Evolutionary conservation across 768 basidiomycete genomes (phyloP), one percentile per base, ranked within the genome.

Genomic region (Mycena olivaceomarginata): DNA sequence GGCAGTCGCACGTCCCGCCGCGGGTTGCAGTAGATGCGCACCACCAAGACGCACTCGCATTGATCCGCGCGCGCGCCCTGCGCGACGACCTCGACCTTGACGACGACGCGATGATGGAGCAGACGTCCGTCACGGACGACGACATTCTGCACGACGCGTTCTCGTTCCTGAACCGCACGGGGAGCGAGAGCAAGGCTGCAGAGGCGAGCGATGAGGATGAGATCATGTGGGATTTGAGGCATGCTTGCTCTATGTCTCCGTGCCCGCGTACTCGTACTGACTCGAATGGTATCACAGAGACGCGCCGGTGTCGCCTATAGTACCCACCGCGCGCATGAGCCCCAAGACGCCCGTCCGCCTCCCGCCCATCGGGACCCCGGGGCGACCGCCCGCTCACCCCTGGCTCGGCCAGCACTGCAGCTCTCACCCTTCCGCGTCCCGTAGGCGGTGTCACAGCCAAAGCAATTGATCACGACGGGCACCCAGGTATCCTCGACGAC

Each of bases 61-160:
- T 79, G 15, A 81, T 85, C 25, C 80, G 82, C 41, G 84, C 56
- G 80, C 76, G 39, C 77, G 75, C 59, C 13, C 76, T 67, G 75
- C 79, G 51, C 51, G 51, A 62, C 65, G 83, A 86, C 72, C 74
- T 67, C 7, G 89, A 88, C 20, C 31, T 31, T 31, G 31, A 31
- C 3, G 93, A 93, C 25, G 95, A 94, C 20, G 90, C 91, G 67
- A 91, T 91, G 79, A 92, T 91, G 59, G 96, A 94, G n/a, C 88
- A 91, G 64, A 93, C 93, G 39, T 94, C 92, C 10, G 91, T 89
- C 53, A 95, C 94, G 1, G 96, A 97, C 62, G 96, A 97, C 77
- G 98, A 98, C 81, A 92, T 94, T 0, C 91, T 98, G 41, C 91
- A 89, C 12, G 91, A 93, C 13, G 94, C 92, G 6, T 93, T 96